These are phyloP conservation scores for Euphrasia arctica DNA, from an alignment of 305 asterid genomes.

Conservation along the genomic window DNA sequence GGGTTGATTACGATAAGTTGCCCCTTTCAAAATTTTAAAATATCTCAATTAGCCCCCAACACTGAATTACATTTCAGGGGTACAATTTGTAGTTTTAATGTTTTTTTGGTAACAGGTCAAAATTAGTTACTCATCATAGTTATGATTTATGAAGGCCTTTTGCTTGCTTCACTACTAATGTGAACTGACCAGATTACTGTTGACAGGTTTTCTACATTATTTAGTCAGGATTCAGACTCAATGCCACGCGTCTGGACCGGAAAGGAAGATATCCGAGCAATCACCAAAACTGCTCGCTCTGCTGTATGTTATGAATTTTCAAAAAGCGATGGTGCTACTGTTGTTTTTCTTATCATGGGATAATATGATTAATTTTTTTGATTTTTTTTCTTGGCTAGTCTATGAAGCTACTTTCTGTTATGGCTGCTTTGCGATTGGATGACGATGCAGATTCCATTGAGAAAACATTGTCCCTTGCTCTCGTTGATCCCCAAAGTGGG, in stretches of 20 bases:
- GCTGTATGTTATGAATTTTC: constrained; percentile 51
- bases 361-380: too few species aligned
- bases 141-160: background rate
- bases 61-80: background rate
- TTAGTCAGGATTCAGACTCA: constrained; percentile 81
- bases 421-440: constrained; percentile 94
- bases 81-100: background rate
- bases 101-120: background rate
- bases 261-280: constrained; percentile 88
- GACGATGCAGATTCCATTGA: constrained; percentile 69
- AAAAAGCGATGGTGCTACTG: background rate
- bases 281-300: constrained; percentile 86
- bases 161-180: constrained; percentile 14
- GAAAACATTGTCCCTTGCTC: constrained; percentile 72
- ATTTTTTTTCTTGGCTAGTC: constrained; percentile 43
- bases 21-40: too few species aligned
- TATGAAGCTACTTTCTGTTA: constrained; percentile 80
- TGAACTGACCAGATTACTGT: constrained; percentile 24
- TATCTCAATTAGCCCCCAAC: background rate
- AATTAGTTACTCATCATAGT: background rate
- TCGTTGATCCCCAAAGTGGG: constrained; percentile 60
- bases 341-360: background rate
- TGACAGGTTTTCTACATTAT: constrained; percentile 72
- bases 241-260: constrained; percentile 99
- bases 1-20: background rate